Evolutionary conservation across 2,329 filamentous ascomycete species (phyloP).

Genomic region (Westerdykella sp.): DNA sequence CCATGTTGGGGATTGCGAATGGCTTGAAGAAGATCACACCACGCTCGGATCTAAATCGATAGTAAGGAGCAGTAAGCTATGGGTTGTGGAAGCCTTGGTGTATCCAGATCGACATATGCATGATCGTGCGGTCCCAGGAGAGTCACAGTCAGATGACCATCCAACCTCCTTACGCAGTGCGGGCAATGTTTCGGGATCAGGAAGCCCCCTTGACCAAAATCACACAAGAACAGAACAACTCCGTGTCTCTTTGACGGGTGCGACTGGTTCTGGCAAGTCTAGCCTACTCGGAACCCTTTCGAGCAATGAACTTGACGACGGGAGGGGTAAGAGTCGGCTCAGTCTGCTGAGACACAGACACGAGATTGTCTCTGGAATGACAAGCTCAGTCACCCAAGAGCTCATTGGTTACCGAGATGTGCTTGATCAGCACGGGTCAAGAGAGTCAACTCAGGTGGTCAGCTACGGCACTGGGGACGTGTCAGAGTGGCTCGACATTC

Average conservation of each 20-base stretch:
- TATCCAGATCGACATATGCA: slow-evolving; percentile 49
- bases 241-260: slow-evolving; percentile 78
- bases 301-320: slow-evolving; percentile 84
- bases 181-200: not conserved
- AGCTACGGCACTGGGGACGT: slow-evolving; percentile 86
- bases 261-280: slow-evolving; percentile 88
- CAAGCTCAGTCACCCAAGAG: slow-evolving; percentile 91
- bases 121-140: slow-evolving; percentile 6
- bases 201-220: slow-evolving; percentile 5
- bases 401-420: slow-evolving; percentile 68
- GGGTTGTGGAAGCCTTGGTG: slow-evolving; percentile 88
- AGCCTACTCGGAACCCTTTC: slow-evolving; percentile 82
- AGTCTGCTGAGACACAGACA: slow-evolving; percentile 88
- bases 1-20: slow-evolving; percentile 78
- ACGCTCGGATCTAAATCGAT: slow-evolving; percentile 11
- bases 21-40: slow-evolving; percentile 47
- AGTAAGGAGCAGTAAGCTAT: slow-evolving; percentile 49
- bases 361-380: slow-evolving; percentile 85
- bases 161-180: not conserved
- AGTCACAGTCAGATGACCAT: not conserved
- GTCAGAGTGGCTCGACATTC: slow-evolving; percentile 90
- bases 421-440: slow-evolving; percentile 7
- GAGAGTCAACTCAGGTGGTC: slow-evolving; percentile 47
- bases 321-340: slow-evolving; percentile 79
- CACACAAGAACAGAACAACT: slow-evolving; percentile 54